phyloP scores from a whole-genome alignment of 2,329 filamentous ascomycete genomes.

The Plenodomus biglobosus region DNA sequence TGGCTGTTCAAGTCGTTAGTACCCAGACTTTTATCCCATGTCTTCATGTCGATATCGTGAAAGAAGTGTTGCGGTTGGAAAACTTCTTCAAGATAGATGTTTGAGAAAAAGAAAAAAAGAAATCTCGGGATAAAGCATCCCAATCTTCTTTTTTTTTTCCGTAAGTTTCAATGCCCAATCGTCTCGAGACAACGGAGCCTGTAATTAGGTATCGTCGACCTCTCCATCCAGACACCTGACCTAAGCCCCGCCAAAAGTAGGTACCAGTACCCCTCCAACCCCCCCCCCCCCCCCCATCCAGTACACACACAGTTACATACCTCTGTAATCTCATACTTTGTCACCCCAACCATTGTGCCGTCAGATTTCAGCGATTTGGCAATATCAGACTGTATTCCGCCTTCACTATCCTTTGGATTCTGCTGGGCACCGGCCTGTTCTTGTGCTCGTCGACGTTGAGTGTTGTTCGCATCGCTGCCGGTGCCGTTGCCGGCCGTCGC shows the following conservation, averaged over 20 bases:
- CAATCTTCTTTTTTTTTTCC: not conserved
- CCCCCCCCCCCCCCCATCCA: not conserved
- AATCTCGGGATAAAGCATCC: too few relatives aligned
- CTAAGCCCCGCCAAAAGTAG: too few relatives aligned
- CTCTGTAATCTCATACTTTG: slow-evolving; percentile 42
- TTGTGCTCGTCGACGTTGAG: not conserved
- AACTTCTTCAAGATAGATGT: not conserved
- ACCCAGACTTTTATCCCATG: not conserved
- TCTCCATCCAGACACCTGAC: slow-evolving; percentile 14
- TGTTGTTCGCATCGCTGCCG: not conserved
- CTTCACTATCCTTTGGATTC: slow-evolving; percentile 17
- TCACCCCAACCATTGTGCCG: slow-evolving; percentile 31
- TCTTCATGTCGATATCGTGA: too few relatives aligned
- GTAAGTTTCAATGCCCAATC: not conserved
- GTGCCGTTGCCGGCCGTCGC: slow-evolving; percentile 10
- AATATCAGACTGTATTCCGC: slow-evolving; percentile 15
- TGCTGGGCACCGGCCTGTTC: slow-evolving; percentile 9
- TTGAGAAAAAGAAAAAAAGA: too few relatives aligned
- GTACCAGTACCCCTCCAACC: slow-evolving; percentile 34
- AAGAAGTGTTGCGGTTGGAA: not conserved
- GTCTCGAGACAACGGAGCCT: too few relatives aligned
- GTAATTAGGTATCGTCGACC: too few relatives aligned
- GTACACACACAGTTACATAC: slow-evolving; percentile 23
- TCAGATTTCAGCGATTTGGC: slow-evolving; percentile 12
- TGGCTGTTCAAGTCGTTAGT: slow-evolving; percentile 38